These are phyloP conservation scores for Kwoniella sp. DNA, from an alignment of 768 basidiomycete genomes.

Conservation along the genomic window DNA sequence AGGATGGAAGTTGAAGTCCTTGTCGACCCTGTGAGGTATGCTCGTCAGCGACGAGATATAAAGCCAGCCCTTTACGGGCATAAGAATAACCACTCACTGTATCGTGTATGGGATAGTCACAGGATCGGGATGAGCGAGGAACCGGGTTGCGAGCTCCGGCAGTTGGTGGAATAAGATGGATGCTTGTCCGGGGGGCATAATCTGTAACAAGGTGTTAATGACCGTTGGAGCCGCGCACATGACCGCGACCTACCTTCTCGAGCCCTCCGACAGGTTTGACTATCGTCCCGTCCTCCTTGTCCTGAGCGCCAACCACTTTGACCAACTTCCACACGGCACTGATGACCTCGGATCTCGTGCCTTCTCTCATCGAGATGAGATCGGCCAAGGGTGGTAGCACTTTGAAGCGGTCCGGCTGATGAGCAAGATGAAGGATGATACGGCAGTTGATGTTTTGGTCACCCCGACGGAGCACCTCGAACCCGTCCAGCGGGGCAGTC, in stretches of 20 bases:
- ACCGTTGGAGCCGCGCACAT: too few relatives aligned
- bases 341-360: slow-evolving; percentile 72
- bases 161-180: slow-evolving; percentile 68
- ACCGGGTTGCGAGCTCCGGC: slow-evolving; percentile 79
- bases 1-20: slow-evolving; percentile 59
- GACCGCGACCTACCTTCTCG: slow-evolving; percentile 35
- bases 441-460: slow-evolving; percentile 72
- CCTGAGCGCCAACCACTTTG: slow-evolving; percentile 70
- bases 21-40: slow-evolving; percentile 47
- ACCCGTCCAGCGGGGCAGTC: slow-evolving; percentile 67
- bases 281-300: slow-evolving; percentile 53
- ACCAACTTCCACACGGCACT: slow-evolving; percentile 89
- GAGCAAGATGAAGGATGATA: slow-evolving; percentile 78
- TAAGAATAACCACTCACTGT: slow-evolving; percentile 19
- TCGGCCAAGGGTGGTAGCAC: slow-evolving; percentile 63
- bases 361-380: slow-evolving; percentile 75
- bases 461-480: slow-evolving; percentile 75
- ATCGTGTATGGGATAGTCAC: slow-evolving; percentile 67
- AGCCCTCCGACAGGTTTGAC: slow-evolving; percentile 41
- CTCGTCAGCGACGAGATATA: neutral
- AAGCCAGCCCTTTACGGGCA: neutral
- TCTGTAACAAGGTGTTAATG: slow-evolving; percentile 23
- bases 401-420: slow-evolving; percentile 80
- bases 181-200: slow-evolving; percentile 31
- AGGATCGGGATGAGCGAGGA: slow-evolving; percentile 71